Percentiles rank a stretch among this genome's conserved stretches.
Evolutionary conservation across 2,329 filamentous ascomycete genomes (phyloP).

Genomic region (Aureobasidium zeae): DNA sequence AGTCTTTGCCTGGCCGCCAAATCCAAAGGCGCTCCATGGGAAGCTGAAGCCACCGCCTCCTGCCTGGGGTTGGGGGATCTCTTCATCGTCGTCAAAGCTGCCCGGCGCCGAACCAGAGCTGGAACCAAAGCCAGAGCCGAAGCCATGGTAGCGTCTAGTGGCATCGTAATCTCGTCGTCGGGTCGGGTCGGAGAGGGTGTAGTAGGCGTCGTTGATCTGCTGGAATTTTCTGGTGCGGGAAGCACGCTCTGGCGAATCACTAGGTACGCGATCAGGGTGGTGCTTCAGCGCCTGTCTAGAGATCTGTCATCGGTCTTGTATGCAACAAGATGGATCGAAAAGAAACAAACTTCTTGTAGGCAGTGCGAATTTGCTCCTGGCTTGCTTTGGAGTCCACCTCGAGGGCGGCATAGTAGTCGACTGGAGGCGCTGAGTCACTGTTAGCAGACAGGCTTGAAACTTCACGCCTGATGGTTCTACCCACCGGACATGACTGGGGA

Average conservation of each 20-base stretch:
- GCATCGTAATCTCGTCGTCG: slow-evolving; percentile 79
- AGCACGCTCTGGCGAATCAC: slow-evolving; percentile 72
- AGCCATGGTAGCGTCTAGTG: slow-evolving; percentile 53
- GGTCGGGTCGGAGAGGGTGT: slow-evolving; percentile 69
- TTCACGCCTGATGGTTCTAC: slow-evolving; percentile 4
- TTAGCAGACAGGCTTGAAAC: neutral
- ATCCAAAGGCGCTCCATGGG: slow-evolving; percentile 67
- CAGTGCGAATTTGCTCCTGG: slow-evolving; percentile 77
- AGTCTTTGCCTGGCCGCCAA: slow-evolving; percentile 40
- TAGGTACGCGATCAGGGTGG: slow-evolving; percentile 82
- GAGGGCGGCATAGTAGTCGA: slow-evolving; percentile 31
- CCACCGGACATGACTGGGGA: slow-evolving; percentile 18
- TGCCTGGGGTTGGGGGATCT: slow-evolving; percentile 33
- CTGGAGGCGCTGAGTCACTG: slow-evolving; percentile 24
- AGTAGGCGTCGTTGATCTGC: slow-evolving; percentile 87
- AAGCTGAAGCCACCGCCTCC: slow-evolving; percentile 25
- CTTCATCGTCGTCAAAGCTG: slow-evolving; percentile 41
- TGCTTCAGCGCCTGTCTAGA: slow-evolving; percentile 75
- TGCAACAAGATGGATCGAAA: neutral
- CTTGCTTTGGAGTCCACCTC: slow-evolving; percentile 54
- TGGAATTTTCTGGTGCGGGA: slow-evolving; percentile 81
- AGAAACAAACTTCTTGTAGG: slow-evolving; percentile 65
- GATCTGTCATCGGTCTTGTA: slow-evolving; percentile 57
- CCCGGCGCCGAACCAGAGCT: slow-evolving; percentile 28
- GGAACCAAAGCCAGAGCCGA: slow-evolving; percentile 25